Evolutionary conservation across 176 grass and related monocot genomes (phyloP), one percentile per base, ranked within the genome.

Genomic region (Eragrostis nindensis): DNA sequence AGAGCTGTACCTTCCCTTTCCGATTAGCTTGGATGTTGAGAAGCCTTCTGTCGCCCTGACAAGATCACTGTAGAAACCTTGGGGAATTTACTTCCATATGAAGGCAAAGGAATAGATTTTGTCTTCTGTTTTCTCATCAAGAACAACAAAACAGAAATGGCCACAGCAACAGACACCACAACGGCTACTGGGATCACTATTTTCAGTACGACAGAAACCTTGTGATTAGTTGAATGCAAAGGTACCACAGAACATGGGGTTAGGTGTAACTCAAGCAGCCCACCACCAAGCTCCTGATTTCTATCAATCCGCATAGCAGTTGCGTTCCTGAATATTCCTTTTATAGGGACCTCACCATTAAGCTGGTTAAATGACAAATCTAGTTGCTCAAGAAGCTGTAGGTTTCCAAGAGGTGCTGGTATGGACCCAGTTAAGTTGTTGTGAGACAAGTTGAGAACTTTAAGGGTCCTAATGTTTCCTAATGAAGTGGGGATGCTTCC

Each of bases 361-460:
- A 87, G 65, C n/a, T 84, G 19, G 44, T 84, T 80, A 39, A 56
- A 68, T 19, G 81, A 84, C 22, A 84, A 49, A 50, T 88, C 63
- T n/a, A 89, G 62, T 18, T 55, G 8, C 1, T 24, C 8, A 55
- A 85, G 62, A 54, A n/a, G 8, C 2, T 67, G 32, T 0, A 84
- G 4, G 11, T 48, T 52, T 1, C 71, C 61, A 38, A 85, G 55
- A 81, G 32, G 32, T 36, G 32, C 32, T 36, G 32, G 32, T 36
- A 36, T 74, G 0, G 46, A 9, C 0, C 86, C 74, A 1, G 38
- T 78, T 6, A 79, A 21, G 29, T 68, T 57, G 11, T 84, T 88
- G 8, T 67, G 22, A n/a, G 80, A 83, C 32, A 85, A 25, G 5
- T 71, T 77, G 5, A 85, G 2, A 30, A 47, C 1, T 18, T 27